These are phyloP conservation scores for Pythium periplocum DNA, from an alignment of 352 stramenopile genomes.

Conservation along the genomic window DNA sequence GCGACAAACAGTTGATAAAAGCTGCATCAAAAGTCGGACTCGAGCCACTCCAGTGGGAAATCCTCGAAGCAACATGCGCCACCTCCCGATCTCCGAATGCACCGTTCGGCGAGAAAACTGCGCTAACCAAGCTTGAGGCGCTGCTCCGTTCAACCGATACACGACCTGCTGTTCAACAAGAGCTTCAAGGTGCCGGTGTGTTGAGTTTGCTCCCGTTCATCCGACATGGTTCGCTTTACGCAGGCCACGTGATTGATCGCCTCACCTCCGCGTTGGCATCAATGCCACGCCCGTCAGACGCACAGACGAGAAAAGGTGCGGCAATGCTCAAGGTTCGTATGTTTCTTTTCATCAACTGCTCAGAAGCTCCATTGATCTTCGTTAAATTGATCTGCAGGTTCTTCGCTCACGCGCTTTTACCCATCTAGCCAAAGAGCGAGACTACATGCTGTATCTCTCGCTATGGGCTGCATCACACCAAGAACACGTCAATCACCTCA, in stretches of 20 bases:
- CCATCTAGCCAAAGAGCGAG: slow-evolving; percentile 57
- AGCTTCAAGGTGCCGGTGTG: slow-evolving; percentile 55
- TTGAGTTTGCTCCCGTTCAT: slow-evolving; percentile 75
- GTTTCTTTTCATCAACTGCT: not conserved
- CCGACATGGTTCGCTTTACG: slow-evolving; percentile 58
- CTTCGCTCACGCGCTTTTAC: slow-evolving; percentile 56
- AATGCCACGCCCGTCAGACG: slow-evolving; percentile 27
- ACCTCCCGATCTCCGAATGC: too few species aligned
- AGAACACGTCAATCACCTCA: slow-evolving; percentile 8
- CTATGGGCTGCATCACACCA: slow-evolving; percentile 9
- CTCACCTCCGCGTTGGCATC: slow-evolving; percentile 34
- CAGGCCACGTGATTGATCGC: slow-evolving; percentile 41
- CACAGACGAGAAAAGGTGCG: slow-evolving; percentile 47
- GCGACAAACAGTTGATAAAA: too few species aligned
- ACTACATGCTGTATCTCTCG: slow-evolving; percentile 52
- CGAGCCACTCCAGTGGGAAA: too few species aligned
- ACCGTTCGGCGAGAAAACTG: too few species aligned
- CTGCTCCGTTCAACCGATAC: slow-evolving; percentile 30
- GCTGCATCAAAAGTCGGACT: too few species aligned
- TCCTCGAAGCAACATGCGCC: too few species aligned
- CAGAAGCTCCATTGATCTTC: not conserved
- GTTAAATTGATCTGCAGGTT: slow-evolving; percentile 25
- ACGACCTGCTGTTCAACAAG: slow-evolving; percentile 59
- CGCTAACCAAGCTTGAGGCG: not conserved
- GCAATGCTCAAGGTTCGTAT: slow-evolving; percentile 49